phyloP scores from a whole-genome alignment of 345 rosid genomes.

The Citrus cavaleriei region DNA sequence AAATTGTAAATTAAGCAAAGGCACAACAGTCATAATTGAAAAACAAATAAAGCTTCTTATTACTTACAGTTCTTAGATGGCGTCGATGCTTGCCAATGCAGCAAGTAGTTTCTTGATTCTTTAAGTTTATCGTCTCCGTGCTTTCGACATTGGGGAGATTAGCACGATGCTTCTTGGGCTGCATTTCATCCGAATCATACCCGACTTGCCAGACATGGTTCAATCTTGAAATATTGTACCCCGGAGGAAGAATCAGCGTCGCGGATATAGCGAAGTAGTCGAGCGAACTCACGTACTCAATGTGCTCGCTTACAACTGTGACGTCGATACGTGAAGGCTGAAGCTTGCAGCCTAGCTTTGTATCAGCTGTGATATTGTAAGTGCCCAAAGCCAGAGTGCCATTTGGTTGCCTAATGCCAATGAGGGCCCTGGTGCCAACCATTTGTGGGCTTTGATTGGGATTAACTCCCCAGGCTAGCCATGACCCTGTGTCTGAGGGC shows the following conservation, averaged over 20 bases:
- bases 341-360: conserved; percentile 34
- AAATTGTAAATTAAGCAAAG: neutral
- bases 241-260: conserved; percentile 26
- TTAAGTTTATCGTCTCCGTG: conserved; percentile 29
- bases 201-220: conserved; percentile 62
- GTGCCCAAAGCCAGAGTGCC: conserved; percentile 10
- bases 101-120: neutral
- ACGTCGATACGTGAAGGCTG: conserved; percentile 24
- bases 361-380: conserved; percentile 31
- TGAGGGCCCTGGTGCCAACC: conserved; percentile 57
- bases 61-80: conserved; percentile 29
- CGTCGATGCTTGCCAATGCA: neutral
- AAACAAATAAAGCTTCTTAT: neutral
- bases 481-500: conserved; percentile 6
- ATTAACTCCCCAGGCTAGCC: conserved; percentile 69
- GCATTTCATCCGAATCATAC: conserved; percentile 2
- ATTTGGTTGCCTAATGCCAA: conserved; percentile 27
- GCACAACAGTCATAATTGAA: neutral
- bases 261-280: conserved; percentile 18
- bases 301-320: neutral
- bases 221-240: conserved; percentile 27
- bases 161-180: conserved; percentile 31
- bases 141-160: conserved; percentile 43
- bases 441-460: conserved; percentile 30
- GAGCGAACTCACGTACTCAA: fast-evolving